Evolutionary conservation across 2,329 filamentous ascomycete species (phyloP).

Genomic region (Clonostachys rhizophaga): DNA sequence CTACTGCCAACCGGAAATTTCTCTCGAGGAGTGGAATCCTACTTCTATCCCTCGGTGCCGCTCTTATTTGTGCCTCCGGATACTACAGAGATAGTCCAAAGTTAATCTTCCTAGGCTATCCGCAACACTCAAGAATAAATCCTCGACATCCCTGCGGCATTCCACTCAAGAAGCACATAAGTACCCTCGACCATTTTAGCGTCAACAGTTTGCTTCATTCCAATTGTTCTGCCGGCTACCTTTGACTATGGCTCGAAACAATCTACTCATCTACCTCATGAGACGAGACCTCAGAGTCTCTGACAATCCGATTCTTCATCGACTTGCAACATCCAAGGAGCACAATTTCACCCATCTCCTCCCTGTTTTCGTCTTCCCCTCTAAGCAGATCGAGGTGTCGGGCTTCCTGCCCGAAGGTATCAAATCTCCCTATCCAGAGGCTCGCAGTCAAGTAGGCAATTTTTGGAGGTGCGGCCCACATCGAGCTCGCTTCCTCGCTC

Average conservation of each 20-base stretch:
- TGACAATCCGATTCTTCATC: conserved; percentile 71
- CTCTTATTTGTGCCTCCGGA: too few relatives aligned
- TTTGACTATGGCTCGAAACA: conserved; percentile 24
- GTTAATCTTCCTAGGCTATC: too few relatives aligned
- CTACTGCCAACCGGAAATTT: too few relatives aligned
- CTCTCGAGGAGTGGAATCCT: too few relatives aligned
- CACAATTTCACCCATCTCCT: conserved; percentile 64
- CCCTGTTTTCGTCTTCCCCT: conserved; percentile 65
- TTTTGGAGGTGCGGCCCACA: conserved; percentile 74
- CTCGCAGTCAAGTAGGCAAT: conserved; percentile 57
- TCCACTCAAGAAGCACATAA: too few relatives aligned
- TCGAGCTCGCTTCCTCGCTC: conserved; percentile 65
- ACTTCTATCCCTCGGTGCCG: too few relatives aligned
- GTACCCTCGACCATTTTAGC: too few relatives aligned
- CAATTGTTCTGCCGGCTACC: too few relatives aligned
- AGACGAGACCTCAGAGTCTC: conserved; percentile 68
- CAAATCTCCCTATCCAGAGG: conserved; percentile 63
- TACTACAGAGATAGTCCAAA: too few relatives aligned
- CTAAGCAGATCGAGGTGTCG: conserved; percentile 69
- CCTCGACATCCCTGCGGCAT: too few relatives aligned
- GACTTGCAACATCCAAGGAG: conserved; percentile 37
- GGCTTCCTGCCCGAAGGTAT: conserved; percentile 58
- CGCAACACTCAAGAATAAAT: too few relatives aligned
- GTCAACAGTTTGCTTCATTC: too few relatives aligned
- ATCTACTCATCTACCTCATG: conserved; percentile 65